phyloP scores from a whole-genome alignment of 108 stramenopile species.

The Mediolabrus comicus region DNA sequence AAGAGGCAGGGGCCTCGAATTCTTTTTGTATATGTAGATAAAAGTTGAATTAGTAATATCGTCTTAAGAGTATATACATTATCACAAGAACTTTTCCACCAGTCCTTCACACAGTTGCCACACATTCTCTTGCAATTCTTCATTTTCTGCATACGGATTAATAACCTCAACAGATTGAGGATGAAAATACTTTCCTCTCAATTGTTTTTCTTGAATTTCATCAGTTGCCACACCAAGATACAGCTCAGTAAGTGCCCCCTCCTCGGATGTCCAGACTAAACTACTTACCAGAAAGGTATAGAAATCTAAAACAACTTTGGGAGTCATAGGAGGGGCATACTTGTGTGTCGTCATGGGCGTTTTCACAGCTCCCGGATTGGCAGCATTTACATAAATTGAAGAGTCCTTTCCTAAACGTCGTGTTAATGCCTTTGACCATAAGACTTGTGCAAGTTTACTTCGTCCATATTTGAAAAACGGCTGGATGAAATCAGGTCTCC shows the following conservation, averaged over 20 bases:
- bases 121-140: conserved; percentile 40
- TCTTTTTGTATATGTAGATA: too few relatives aligned
- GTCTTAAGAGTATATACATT: too few relatives aligned
- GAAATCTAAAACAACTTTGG: neutral
- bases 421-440: conserved; percentile 52
- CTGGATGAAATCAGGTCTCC: neutral
- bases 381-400: conserved; percentile 52
- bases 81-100: conserved; percentile 23
- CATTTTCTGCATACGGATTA: conserved; percentile 33
- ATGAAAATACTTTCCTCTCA: conserved; percentile 61
- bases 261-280: conserved; percentile 44
- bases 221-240: conserved; percentile 39
- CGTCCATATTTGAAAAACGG: conserved; percentile 33
- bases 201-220: conserved; percentile 22
- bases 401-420: conserved; percentile 25
- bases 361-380: conserved; percentile 46
- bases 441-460: conserved; percentile 57
- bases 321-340: neutral
- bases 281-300: conserved; percentile 10
- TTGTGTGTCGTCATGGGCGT: conserved; percentile 17
- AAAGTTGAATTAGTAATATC: too few relatives aligned
- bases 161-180: conserved; percentile 43
- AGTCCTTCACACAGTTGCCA: conserved; percentile 54
- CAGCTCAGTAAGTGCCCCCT: conserved; percentile 55
- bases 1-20: neutral